Evolutionary conservation across 139 green algal genomes (phyloP), one percentile per base, ranked within the genome.

Genomic region (Chlamydomonas urium): DNA sequence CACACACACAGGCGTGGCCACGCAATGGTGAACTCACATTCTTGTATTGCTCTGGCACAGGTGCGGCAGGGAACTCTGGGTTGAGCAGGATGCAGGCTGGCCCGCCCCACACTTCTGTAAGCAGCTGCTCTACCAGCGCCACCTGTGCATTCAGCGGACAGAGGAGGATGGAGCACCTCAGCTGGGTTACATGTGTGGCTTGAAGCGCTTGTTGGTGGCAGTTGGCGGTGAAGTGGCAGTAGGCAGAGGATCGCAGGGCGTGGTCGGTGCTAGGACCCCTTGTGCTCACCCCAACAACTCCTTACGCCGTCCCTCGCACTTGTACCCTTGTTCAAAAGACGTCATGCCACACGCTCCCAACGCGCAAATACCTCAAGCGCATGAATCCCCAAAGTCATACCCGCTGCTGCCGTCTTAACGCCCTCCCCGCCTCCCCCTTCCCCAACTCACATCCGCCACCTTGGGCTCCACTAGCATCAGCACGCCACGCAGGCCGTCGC

Each of bases 91-190:
- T 48, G 14, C 47, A 75, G 0, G 38, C 65, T 17, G 47, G 37
- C 0, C 72, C 77, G 1, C n/a, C 31, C 79, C 82, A 88, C 42
- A 84, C 78, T n/a, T 85, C 79, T 19, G 75, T 68, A 45, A 90
- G 50, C 33, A 90, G 69, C 75, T 86, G 82, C 66, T 90, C 82
- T 37, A 83, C 68, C 59, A 87, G 75, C 2, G 79, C 82, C 28
- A 88, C 74, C 84, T 90, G 84, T 31, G 32, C 63, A 24, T 14
- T 31, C 4, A 26, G 48, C 47, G 37, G 34, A 33, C 2, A 35
- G 23, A 35, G 48, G 28, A 61, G 38, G 3, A 23, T 34, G 8
- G 24, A 35, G 4, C 38, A 14, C n/a, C 56, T 31, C 3, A 17
- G 2, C 4, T 31, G 47, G 19, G 29, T 31, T 3, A 33, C n/a